phyloP scores from a whole-genome alignment of 768 basidiomycete species.

The Boletus sp. region DNA sequence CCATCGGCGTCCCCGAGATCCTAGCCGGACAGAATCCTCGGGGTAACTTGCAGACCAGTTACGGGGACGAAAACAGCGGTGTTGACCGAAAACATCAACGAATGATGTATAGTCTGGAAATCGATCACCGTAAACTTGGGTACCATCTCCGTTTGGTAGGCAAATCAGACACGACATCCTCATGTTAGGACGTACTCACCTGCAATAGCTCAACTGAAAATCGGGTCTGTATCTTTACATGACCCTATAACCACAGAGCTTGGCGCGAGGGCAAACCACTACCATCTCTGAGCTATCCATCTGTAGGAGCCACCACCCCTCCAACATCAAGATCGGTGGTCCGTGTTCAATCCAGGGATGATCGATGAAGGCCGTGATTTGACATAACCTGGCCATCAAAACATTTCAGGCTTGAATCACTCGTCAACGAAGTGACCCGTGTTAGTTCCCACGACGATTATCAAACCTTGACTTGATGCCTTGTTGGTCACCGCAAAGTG shows the following conservation, averaged over 20 bases:
- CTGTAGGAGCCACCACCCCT: background rate
- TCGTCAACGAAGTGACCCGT: no score
- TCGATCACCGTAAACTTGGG: background rate
- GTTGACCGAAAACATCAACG: background rate
- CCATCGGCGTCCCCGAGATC: background rate
- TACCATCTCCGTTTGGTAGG: background rate
- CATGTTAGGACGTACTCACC: background rate
- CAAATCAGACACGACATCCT: background rate
- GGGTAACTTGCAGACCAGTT: background rate
- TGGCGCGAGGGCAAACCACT: no score
- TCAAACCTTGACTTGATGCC: no score
- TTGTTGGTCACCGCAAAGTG: background rate
- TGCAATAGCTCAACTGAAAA: background rate
- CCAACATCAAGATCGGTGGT: background rate
- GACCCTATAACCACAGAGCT: background rate
- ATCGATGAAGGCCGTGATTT: background rate
- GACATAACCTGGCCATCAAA: background rate
- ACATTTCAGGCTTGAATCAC: background rate
- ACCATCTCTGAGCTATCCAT: no score
- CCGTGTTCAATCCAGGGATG: background rate
- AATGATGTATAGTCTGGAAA: background rate
- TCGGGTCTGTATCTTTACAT: background rate
- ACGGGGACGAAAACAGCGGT: background rate
- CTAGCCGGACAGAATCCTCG: background rate
- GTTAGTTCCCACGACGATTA: background rate